Evolutionary conservation across 352 stramenopile species (phyloP).

Genomic region (Sclerospora graminicola): DNA sequence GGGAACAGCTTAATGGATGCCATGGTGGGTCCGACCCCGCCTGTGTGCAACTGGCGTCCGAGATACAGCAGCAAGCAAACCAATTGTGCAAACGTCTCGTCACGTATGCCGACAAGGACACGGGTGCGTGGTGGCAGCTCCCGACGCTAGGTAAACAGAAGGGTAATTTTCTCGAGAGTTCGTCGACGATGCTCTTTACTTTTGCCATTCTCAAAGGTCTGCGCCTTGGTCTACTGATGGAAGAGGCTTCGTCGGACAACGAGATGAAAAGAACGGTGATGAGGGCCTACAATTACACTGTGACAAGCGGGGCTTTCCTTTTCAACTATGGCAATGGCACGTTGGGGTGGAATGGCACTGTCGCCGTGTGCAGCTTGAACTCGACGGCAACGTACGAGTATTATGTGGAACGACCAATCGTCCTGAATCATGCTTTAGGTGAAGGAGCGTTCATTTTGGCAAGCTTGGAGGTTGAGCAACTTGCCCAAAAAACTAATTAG

Average conservation of each 20-base stretch:
- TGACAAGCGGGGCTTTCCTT: no score
- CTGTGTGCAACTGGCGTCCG: slow-evolving; percentile 3
- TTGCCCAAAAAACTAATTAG: no score
- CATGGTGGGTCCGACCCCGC: no score
- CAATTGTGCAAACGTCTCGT: slow-evolving; percentile 13
- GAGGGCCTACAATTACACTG: slow-evolving; percentile 17
- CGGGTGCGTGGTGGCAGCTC: slow-evolving; percentile 20
- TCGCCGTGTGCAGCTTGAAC: slow-evolving; percentile 18
- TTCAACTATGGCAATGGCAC: no score
- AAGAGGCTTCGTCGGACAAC: neutral
- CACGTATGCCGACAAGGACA: slow-evolving; percentile 9
- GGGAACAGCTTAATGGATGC: slow-evolving; percentile 11
- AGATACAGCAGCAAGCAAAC: slow-evolving; percentile 11
- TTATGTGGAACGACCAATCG: neutral
- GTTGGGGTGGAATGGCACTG: slow-evolving; percentile 21
- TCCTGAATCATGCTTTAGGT: neutral
- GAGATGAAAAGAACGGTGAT: slow-evolving; percentile 4
- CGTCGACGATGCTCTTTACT: slow-evolving; percentile 21
- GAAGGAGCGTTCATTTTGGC: slow-evolving; percentile 16
- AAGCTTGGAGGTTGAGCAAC: slow-evolving; percentile 14
- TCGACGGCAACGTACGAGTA: slow-evolving; percentile 5
- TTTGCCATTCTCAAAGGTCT: slow-evolving; percentile 23
- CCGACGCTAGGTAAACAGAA: slow-evolving; percentile 12
- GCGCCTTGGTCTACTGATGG: slow-evolving; percentile 17
- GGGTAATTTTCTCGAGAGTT: slow-evolving; percentile 23